A percentile compares a stretch with the other conserved stretches of the same genome.
These are phyloP conservation scores for Hypocreales sp. DNA, from an alignment of 2,329 filamentous ascomycete species.

Conservation along the genomic window DNA sequence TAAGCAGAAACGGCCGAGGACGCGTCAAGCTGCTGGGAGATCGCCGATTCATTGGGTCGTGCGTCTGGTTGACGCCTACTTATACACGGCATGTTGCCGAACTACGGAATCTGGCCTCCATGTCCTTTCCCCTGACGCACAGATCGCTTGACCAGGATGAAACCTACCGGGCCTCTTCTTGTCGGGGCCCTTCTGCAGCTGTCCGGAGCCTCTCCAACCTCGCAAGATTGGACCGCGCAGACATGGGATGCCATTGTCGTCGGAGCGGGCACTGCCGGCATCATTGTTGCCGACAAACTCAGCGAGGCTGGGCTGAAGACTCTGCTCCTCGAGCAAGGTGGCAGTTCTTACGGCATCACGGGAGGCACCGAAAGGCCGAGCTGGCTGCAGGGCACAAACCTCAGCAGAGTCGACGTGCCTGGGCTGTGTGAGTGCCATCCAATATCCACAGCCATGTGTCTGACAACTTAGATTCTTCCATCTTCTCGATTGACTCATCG, in stretches of 20 bases:
- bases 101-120: no score
- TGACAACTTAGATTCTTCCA: slow-evolving; percentile 23
- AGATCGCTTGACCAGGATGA: no score
- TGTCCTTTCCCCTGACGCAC: no score
- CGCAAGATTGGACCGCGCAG: slow-evolving; percentile 4
- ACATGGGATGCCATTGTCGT: slow-evolving; percentile 22
- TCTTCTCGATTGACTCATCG: slow-evolving; percentile 24
- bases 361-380: slow-evolving; percentile 28
- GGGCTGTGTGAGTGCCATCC: slow-evolving; percentile 30
- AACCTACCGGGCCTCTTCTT: no score
- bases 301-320: slow-evolving; percentile 35
- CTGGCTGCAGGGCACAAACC: slow-evolving; percentile 29
- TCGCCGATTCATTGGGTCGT: no score
- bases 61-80: no score
- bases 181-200: neutral
- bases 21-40: no score
- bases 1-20: no score
- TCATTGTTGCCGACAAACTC: slow-evolving; percentile 33
- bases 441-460: no score
- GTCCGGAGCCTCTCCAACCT: neutral
- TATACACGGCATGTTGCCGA: no score
- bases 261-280: slow-evolving; percentile 35
- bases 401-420: slow-evolving; percentile 36
- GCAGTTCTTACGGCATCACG: slow-evolving; percentile 30
- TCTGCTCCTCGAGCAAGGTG: slow-evolving; percentile 34